Evolutionary conservation across 2,329 filamentous ascomycete species (phyloP).

Genomic region (Curvularia lunata): DNA sequence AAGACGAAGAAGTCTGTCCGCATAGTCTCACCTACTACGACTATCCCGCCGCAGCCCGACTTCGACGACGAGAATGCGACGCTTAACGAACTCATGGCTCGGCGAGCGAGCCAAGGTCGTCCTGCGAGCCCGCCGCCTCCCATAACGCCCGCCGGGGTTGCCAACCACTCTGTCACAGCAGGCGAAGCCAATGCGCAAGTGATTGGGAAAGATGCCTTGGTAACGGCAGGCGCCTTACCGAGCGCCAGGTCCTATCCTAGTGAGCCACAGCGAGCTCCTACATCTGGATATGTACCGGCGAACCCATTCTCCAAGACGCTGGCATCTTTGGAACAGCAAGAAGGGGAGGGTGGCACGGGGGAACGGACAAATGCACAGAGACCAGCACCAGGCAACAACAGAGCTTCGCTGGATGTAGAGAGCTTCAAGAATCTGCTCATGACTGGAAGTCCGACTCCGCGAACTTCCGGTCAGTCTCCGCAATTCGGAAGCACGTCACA

Average conservation of each 20-base stretch:
- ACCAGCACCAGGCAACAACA: constrained; percentile 32
- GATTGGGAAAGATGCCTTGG: constrained; percentile 32
- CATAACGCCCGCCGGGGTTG: constrained; percentile 24
- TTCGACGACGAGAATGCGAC: constrained; percentile 31
- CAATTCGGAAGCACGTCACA: constrained; percentile 33
- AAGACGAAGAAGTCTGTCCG: constrained; percentile 68
- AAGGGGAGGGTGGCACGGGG: constrained; percentile 28
- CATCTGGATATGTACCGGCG: constrained; percentile 32
- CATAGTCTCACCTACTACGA: constrained; percentile 52
- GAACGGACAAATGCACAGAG: constrained; percentile 39
- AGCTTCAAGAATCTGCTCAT: constrained; percentile 78
- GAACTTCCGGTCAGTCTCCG: constrained; percentile 33
- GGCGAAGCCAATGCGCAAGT: constrained; percentile 24
- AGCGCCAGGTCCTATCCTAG: constrained; percentile 29
- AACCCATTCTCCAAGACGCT: constrained; percentile 51
- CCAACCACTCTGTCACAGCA: constrained; percentile 24
- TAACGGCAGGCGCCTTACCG: constrained; percentile 30
- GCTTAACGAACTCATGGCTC: constrained; percentile 25
- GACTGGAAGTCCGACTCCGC: constrained; percentile 67
- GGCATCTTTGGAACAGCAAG: constrained; percentile 45
- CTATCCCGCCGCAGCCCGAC: constrained; percentile 45
- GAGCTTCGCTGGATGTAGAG: constrained; percentile 71
- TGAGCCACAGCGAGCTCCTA: constrained; percentile 21
- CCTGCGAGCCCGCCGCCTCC: constrained; percentile 29
- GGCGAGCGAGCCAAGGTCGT: constrained; percentile 19